Evolutionary conservation across 768 basidiomycete genomes (phyloP), one percentile per base, ranked within the genome.

Genomic region (Crucibulum laeve): DNA sequence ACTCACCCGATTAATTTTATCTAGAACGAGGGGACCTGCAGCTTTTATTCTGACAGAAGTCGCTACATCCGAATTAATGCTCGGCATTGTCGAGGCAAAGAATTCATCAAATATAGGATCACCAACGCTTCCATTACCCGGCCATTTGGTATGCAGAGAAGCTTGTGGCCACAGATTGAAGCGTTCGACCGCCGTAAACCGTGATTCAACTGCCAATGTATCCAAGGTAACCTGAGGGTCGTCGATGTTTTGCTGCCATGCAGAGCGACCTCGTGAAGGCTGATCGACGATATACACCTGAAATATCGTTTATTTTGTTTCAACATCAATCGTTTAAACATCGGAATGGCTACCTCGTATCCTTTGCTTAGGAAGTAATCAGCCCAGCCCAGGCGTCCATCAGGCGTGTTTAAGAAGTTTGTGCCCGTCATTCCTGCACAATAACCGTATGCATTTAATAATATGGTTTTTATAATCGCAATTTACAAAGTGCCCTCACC

Each of bases 381-480:
- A n/a, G 71, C 71, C 76, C 77, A 79, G n/a, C 77, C 76, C 7
- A 63, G 53, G 47, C 74, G 63, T 19, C 73, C 74, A 52, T 79
- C 77, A 1, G 76, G 75, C 0, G 77, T 78, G 43, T 76, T 76
- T 34, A 79, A 53, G 53, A 76, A 74, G 42, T 64, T 74, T 13
- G 73, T 68, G 30, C 73, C 76, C 5, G 75, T 76, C 76, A 77
- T 76, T 18, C 69, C 67, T 69, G 25, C 13, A 23, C n/a, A 15
- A 28, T 17, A 15, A 25, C 46, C 30, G 15, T 18, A 14, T 36
- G 35, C 14, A 32, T 34, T n/a, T 1, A 23, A 32, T 14, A 25
- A 19, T 35, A 33, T 18, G 19, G 32, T 3, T 36, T 2, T 10
- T 19, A 13, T 18, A 8, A 25, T n/a, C 6, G 17, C 8, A 4